Evolutionary conservation across 2,329 filamentous ascomycete genomes (phyloP).

Genomic region (Ascochyta clinopodiicola): DNA sequence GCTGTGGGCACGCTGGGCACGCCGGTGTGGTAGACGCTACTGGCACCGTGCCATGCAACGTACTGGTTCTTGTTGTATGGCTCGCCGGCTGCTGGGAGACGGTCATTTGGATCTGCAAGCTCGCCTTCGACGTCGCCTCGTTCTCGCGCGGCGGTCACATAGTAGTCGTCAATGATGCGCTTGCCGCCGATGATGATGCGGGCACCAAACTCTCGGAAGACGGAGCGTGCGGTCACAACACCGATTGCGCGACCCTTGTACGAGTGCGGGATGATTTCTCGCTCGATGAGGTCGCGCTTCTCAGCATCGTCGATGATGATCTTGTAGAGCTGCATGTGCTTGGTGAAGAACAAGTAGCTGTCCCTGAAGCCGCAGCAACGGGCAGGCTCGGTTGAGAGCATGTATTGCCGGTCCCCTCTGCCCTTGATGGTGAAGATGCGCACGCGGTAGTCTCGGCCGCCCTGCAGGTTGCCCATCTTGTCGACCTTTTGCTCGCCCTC

Average conservation of each 20-base stretch:
- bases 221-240: conserved; percentile 93
- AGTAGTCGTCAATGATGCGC: conserved; percentile 87
- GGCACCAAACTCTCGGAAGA: conserved; percentile 95
- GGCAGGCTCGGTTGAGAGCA: conserved; percentile 97
- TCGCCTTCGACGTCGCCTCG: conserved; percentile 87
- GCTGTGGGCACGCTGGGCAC: conserved; percentile 77
- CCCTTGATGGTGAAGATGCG: conserved; percentile 91
- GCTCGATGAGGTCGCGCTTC: conserved; percentile 94
- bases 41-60: conserved; percentile 97
- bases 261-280: conserved; percentile 94
- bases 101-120: conserved; percentile 87
- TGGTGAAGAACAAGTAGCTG: conserved; percentile 98
- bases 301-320: conserved; percentile 98
- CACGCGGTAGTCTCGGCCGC: conserved; percentile 89
- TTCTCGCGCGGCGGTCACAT: conserved; percentile 74
- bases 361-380: conserved; percentile 96
- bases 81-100: conserved; percentile 74
- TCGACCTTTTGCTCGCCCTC: conserved; percentile 95
- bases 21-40: conserved; percentile 89
- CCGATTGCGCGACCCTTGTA: conserved; percentile 98
- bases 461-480: conserved; percentile 81
- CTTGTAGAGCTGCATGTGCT: conserved; percentile 95
- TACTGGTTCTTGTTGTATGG: conserved; percentile 99
- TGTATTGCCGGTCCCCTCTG: conserved; percentile 86
- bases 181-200: conserved; percentile 91